Evolutionary conservation across 257 asterid species (phyloP).

Genomic region (Nicotiana sylvestris): DNA sequence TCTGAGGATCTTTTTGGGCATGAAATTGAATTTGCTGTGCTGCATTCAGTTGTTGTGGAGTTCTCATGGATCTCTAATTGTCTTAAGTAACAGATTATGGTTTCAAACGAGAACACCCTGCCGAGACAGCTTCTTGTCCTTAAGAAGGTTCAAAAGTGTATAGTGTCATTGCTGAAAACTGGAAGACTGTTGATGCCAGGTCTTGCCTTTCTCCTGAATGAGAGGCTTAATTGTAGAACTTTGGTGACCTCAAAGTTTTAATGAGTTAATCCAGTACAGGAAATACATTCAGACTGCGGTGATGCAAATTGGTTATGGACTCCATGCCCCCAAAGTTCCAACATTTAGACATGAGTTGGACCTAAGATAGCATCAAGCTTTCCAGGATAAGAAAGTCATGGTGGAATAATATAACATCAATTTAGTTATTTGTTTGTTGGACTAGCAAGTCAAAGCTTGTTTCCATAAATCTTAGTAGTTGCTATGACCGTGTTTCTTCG

Average conservation of each 20-base stretch:
- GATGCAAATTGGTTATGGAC: not conserved
- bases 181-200: not conserved
- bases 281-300: too few species aligned
- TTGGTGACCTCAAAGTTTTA: not conserved
- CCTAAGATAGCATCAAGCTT: too few species aligned
- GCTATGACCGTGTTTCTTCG: too few species aligned
- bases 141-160: not conserved
- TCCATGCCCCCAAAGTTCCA: not conserved
- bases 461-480: not conserved
- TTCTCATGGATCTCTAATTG: not conserved
- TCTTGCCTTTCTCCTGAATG: not conserved
- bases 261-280: not conserved
- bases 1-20: not conserved
- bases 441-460: too few species aligned
- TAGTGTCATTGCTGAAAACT: not conserved
- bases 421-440: too few species aligned
- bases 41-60: not conserved
- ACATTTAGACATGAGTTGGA: not conserved
- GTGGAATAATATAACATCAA: too few species aligned
- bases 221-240: not conserved
- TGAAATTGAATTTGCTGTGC: not conserved
- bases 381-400: too few species aligned
- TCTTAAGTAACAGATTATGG: not conserved
- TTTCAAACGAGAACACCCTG: not conserved
- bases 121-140: not conserved